Base-by-base conservation (phyloP, 257 asterid genomes). In the Thymus quinquecostatus region DNA sequence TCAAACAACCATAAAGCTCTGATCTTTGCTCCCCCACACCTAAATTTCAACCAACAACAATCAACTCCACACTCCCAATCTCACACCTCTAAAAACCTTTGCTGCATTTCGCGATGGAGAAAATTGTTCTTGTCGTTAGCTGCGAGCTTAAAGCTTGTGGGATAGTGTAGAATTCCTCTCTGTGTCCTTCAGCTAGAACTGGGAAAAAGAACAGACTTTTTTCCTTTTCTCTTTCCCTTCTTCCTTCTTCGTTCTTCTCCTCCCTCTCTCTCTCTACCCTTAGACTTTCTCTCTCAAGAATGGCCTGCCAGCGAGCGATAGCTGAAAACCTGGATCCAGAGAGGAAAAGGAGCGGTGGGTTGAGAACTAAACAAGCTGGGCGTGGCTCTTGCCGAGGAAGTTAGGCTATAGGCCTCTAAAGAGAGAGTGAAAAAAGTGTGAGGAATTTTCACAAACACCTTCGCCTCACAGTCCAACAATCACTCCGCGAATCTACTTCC, bases 331-430 rank as follows among this genome's bases (percentile, higher is more conserved):
- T 93, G 96, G 98, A 91, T 82, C 98, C 97, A 69, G 91, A 78
- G 79, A 90, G 98, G 80, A 87, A 85, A 72, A 87, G 94, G 67
- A 88, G 96, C 75, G 96, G 97, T 82, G 98, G 98, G 43, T 81
- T 93, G 84, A 86, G 98, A 85, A 88, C 98, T 9, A 88, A 90
- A 83, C 98, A 93, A 66, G 98, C 98, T 66, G 98, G 98, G 48
- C 91, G 98, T 59, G 96, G 96, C n/a, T 93, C 98, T 84, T 93
- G 97, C 81, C 80, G 98, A 68, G 98, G 98, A 79, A 90, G 98
- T 90, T 93, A 93, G 98, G 77, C 81, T 67, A 65, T 38, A 65
- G 66, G 48, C 77, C 73, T 50, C 73, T 44, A 3, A 48, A 47
- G 69, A 70, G 74, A 67, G 70, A 60, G 55, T 33, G 43, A 56